Base-by-base conservation (phyloP, 2,329 filamentous ascomycete species). In the Aspergillus candidus region DNA sequence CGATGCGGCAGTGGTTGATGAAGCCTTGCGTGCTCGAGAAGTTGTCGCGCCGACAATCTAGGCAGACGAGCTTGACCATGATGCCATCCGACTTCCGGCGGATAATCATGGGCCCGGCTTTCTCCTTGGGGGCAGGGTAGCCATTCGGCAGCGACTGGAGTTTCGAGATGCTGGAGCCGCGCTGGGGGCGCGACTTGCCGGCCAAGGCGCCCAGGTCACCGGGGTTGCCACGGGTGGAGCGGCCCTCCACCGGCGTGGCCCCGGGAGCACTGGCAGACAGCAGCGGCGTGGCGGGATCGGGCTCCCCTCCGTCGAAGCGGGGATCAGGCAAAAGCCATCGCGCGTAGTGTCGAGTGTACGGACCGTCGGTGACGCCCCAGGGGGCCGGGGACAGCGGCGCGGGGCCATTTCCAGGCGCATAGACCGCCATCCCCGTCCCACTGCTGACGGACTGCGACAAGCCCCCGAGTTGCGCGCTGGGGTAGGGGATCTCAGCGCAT, bases 1-100 rank as follows among this genome's bases (percentile, higher is more conserved):
- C 89, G 57, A 98, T 97, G 45, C 93, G 88, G 64, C 91, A 97
- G 63, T 98, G 93, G 62, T 98, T 98, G 71, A 98, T 93, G 69
- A 97, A 97, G n/a, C 93, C 93, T 67, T 97, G 93, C 0, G 90
- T 94, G 70, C 90, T 97, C 44, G 86, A 90, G 61, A 97, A 97
- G 65, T 96, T 88, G 63, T 88, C 87, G 51, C 91, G 79, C 39
- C 88, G 78, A 67, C 93, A 97, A 65, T 93, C 86, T 47, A 86
- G 70, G 72, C 93, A 98, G 51, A 94, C 84, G 38, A 97, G 77
- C 68, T 94, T 94, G 52, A 97, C 91, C 52, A 84, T 82, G 60
- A 87, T 77, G 44, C 87, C 87, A 67, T 97, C 90, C 14, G 76
- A 79, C 42, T 85, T 83, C 57, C 89, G 84, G 69, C 88, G 90